Conservation (phyloP, 169 alveolate genomes). For the Miamiensis avidus region DNA sequence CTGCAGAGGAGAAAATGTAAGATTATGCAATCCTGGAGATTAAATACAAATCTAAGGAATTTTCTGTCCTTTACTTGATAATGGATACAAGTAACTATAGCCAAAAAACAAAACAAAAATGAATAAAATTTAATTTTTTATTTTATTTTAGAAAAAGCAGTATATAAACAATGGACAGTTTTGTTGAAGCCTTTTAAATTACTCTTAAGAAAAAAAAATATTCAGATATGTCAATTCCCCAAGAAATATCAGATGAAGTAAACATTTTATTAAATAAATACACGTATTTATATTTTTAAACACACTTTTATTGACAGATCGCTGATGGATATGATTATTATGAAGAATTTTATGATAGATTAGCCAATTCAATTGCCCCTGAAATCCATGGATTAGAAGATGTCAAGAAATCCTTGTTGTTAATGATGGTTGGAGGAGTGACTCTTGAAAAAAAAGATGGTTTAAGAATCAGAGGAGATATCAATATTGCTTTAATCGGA, state of each 20-base stretch:
- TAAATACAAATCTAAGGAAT: slow-evolving; percentile 78
- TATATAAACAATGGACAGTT: slow-evolving; percentile 75
- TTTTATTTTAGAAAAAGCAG: slow-evolving; percentile 11
- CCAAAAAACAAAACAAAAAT: too few species aligned
- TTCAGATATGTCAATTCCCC: slow-evolving; percentile 63
- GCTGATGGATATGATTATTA: slow-evolving; percentile 58
- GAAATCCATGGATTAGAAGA: slow-evolving; percentile 97
- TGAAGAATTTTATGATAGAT: slow-evolving; percentile 84
- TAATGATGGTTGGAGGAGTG: slow-evolving; percentile 94
- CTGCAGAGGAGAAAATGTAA: slow-evolving; percentile 87
- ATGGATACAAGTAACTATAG: too few species aligned
- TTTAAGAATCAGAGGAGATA: slow-evolving; percentile 98
- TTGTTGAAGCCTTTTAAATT: slow-evolving; percentile 80
- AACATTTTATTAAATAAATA: slow-evolving; percentile 18
- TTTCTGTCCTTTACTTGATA: slow-evolving; percentile 16
- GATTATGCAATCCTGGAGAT: slow-evolving; percentile 89
- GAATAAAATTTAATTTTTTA: too few species aligned
- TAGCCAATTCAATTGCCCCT: slow-evolving; percentile 97
- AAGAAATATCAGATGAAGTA: slow-evolving; percentile 38
- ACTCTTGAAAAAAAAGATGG: slow-evolving; percentile 93
- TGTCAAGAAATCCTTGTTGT: slow-evolving; percentile 95
- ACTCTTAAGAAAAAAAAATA: slow-evolving; percentile 84
- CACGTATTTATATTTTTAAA: slow-evolving; percentile 47
- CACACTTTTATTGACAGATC: slow-evolving; percentile 30
- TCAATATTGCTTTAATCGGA: slow-evolving; percentile 96